A percentile compares a stretch with the other conserved stretches of the same genome.
Conservation (phyloP, 2,329 filamentous ascomycete species). For the Zymoseptoria pseudotritici region DNA sequence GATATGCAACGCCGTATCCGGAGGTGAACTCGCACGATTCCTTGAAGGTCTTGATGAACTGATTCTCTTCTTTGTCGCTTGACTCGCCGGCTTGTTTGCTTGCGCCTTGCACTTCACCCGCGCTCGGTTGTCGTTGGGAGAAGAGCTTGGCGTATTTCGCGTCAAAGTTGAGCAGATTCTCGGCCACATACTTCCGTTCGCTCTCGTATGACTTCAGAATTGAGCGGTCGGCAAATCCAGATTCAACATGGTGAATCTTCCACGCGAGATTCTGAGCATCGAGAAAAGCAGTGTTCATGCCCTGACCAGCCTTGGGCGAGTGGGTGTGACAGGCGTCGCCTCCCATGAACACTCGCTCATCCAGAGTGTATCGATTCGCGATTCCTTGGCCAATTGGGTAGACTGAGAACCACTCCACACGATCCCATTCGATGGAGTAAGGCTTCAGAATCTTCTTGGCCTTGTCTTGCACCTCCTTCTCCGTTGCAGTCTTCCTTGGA, state of each 20-base stretch:
- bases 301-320: constrained; percentile 56
- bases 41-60: constrained; percentile 86
- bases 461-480: constrained; percentile 50
- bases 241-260: constrained; percentile 90
- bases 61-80: constrained; percentile 52
- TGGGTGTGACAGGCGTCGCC: constrained; percentile 60
- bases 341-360: constrained; percentile 59
- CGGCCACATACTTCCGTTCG: constrained; percentile 77
- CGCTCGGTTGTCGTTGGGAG: constrained; percentile 66
- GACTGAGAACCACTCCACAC: constrained; percentile 59
- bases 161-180: constrained; percentile 79
- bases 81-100: constrained; percentile 41
- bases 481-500: constrained; percentile 53
- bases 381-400: constrained; percentile 61
- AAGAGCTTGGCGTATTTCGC: constrained; percentile 85
- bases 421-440: constrained; percentile 56
- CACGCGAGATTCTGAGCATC: constrained; percentile 81
- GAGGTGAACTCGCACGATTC: constrained; percentile 86
- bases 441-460: constrained; percentile 54
- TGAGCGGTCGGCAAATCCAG: constrained; percentile 66
- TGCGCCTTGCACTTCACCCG: constrained; percentile 64
- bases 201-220: constrained; percentile 78
- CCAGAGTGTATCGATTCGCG: constrained; percentile 56
- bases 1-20: constrained; percentile 83
- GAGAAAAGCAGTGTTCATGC: constrained; percentile 55